A percentile compares a stretch with the other conserved stretches of the same genome.
Conservation (phyloP, 2,329 filamentous ascomycete genomes). For the Calonectria honghensis region DNA sequence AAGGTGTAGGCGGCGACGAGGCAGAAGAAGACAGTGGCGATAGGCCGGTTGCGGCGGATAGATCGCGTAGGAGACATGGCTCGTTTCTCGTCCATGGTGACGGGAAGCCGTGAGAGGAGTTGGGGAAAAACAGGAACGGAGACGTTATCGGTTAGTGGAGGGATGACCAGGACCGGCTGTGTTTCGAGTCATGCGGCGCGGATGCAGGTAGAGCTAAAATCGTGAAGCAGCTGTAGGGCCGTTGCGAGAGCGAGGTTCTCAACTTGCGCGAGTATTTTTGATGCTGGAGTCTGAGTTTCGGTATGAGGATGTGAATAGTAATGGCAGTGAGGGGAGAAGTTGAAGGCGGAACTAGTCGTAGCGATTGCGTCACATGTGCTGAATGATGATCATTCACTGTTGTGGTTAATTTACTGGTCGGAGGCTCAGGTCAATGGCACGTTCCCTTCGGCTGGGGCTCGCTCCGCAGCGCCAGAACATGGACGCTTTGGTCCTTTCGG, state of each 20-base stretch:
- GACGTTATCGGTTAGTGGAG: conserved; percentile 24
- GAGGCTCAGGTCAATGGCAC: conserved; percentile 14
- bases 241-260: background rate
- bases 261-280: background rate
- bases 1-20: conserved; percentile 53
- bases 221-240: background rate
- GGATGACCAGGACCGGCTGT: conserved; percentile 18
- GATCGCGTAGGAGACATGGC: conserved; percentile 50
- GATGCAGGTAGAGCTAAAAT: conserved; percentile 16
- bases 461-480: background rate
- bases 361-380: conserved; percentile 33
- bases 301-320: background rate
- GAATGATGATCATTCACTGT: conserved; percentile 9
- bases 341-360: conserved; percentile 1
- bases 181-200: conserved; percentile 26
- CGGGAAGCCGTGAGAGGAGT: conserved; percentile 8
- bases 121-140: conserved; percentile 33
- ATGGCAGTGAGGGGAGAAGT: background rate
- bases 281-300: background rate
- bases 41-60: conserved; percentile 51
- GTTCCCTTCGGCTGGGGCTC: conserved; percentile 5
- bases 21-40: conserved; percentile 50
- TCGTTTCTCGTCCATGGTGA: conserved; percentile 59
- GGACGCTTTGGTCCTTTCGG: background rate
- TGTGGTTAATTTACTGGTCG: conserved; percentile 16